Evolutionary conservation across 805 yeast species (phyloP).

Genomic region (Nakazawaea ernobii): DNA sequence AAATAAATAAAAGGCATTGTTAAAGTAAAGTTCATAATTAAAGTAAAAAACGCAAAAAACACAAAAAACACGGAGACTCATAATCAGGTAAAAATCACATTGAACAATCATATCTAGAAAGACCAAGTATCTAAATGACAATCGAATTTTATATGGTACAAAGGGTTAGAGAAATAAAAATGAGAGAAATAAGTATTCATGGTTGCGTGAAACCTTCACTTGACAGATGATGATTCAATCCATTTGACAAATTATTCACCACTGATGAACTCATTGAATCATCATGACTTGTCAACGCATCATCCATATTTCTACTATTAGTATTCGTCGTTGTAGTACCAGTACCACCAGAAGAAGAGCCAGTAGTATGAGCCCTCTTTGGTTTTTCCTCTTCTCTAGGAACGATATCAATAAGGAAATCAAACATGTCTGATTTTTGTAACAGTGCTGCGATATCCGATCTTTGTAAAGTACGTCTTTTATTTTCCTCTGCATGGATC

Average conservation of each 20-base stretch:
- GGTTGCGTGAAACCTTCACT: background rate
- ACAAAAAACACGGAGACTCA: background rate
- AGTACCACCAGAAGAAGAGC: background rate
- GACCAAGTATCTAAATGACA: background rate
- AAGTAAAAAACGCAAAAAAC: too few relatives aligned
- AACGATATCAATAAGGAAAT: conserved; percentile 90
- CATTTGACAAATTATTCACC: background rate
- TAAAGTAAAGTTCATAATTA: too few relatives aligned
- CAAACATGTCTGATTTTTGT: conserved; percentile 95
- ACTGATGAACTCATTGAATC: background rate
- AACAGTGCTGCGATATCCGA: conserved; percentile 94
- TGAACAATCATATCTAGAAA: background rate
- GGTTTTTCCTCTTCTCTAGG: conserved; percentile 81
- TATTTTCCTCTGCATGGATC: conserved; percentile 97
- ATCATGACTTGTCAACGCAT: background rate
- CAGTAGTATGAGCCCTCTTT: conserved; percentile 20
- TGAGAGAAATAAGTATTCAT: too few relatives aligned
- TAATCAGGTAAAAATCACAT: too few relatives aligned
- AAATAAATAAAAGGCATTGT: background rate
- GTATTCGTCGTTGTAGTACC: background rate
- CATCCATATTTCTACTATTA: background rate
- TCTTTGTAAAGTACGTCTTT: conserved; percentile 89
- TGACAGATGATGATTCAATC: background rate
- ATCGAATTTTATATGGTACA: too few relatives aligned
- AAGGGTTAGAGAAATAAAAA: too few relatives aligned